Conservation (phyloP, 2,329 filamentous ascomycete genomes). For the Aquanectria penicillioides region DNA sequence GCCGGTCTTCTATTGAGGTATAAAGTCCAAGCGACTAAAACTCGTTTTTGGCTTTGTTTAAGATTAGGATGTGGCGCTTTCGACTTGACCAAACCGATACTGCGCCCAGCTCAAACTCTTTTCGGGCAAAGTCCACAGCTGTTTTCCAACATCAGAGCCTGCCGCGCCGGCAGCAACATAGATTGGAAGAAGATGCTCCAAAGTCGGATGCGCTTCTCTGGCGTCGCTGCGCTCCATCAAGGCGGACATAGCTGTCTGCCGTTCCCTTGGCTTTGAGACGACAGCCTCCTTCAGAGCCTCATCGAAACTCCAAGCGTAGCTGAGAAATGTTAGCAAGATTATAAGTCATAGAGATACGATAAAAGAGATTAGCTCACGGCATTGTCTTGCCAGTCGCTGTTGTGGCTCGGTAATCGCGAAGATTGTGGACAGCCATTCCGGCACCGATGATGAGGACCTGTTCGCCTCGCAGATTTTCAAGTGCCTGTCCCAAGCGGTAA, state of each 20-base stretch:
- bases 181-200: slow-evolving; percentile 10
- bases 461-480: slow-evolving; percentile 7
- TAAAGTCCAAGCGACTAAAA: too few species aligned
- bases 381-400: not conserved
- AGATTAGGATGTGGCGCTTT: not conserved
- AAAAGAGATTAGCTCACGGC: not conserved
- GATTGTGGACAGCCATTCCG: slow-evolving; percentile 14
- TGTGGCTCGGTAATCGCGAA: not conserved
- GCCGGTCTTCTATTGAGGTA: too few species aligned
- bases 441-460: slow-evolving; percentile 10
- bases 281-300: slow-evolving; percentile 3
- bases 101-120: slow-evolving; percentile 4
- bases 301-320: slow-evolving; percentile 9
- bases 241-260: not conserved
- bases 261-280: not conserved
- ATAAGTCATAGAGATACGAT: not conserved
- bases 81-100: not conserved
- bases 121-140: not conserved
- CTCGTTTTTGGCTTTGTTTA: not conserved
- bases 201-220: slow-evolving; percentile 7
- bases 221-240: slow-evolving; percentile 6
- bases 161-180: not conserved
- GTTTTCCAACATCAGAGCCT: not conserved
- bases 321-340: not conserved
- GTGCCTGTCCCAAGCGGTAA: slow-evolving; percentile 8